These are phyloP conservation scores for Pharnaceum exiguum DNA, from an alignment of 148 eudicot species.

Conservation along the genomic window DNA sequence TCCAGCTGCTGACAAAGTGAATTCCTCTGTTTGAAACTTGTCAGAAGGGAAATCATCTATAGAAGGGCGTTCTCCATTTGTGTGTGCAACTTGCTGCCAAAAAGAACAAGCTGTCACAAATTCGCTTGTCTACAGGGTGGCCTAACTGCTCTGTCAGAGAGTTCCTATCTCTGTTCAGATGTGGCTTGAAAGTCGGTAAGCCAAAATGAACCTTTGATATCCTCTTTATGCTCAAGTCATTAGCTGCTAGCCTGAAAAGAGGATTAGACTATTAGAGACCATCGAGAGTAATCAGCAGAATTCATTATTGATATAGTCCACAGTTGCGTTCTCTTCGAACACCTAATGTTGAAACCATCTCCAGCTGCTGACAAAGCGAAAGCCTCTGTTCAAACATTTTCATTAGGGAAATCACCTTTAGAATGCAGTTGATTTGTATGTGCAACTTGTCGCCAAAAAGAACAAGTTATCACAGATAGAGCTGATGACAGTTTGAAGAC, in stretches of 20 bases:
- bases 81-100: conserved; percentile 56
- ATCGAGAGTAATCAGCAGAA: conserved; percentile 73
- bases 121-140: too few relatives aligned
- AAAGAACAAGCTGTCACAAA: conserved; percentile 21
- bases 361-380: conserved; percentile 49
- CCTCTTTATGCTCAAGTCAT: conserved; percentile 72
- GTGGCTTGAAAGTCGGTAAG: conserved; percentile 31
- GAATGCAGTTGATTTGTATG: conserved; percentile 50
- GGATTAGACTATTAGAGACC: conserved; percentile 77
- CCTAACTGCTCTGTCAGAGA: conserved; percentile 29
- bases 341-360: conserved; percentile 67
- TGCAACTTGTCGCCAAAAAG: conserved; percentile 45
- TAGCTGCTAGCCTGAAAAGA: conserved; percentile 86
- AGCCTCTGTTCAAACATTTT: conserved; percentile 60
- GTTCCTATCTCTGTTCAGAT: conserved; percentile 35
- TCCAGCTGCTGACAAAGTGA: conserved; percentile 48
- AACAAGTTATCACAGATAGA: conserved; percentile 21
- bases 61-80: conserved; percentile 32
- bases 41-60: conserved; percentile 29
- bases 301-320: conserved; percentile 40
- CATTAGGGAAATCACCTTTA: conserved; percentile 27
- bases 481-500: conserved; percentile 39
- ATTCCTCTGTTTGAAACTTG: conserved; percentile 61
- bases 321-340: conserved; percentile 94
- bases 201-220: conserved; percentile 44